Evolutionary conservation across 106 monocot genomes (phyloP).

Genomic region (Dioscorea alata): DNA sequence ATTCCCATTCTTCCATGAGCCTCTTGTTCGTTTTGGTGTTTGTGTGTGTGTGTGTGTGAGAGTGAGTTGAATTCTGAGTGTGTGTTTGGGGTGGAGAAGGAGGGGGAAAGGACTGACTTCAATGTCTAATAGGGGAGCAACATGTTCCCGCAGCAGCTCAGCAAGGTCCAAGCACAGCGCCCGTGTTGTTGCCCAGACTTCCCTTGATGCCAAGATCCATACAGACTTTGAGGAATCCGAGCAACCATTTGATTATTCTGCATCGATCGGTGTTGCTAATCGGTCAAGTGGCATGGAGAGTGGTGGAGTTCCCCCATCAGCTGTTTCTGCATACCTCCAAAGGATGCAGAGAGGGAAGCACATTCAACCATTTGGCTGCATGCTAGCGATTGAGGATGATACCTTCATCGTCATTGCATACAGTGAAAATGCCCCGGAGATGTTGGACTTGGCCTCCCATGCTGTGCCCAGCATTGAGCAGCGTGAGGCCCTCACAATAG

Average conservation of each 20-base stretch:
- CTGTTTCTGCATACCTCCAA: slow-evolving; percentile 62
- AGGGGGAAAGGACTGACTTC: slow-evolving; percentile 40
- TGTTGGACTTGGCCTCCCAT: slow-evolving; percentile 73
- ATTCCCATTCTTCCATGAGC: background rate
- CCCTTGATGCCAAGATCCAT: slow-evolving; percentile 66
- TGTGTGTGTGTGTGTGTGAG: background rate
- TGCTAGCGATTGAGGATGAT: slow-evolving; percentile 48
- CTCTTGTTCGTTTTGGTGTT: background rate
- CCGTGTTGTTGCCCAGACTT: slow-evolving; percentile 49
- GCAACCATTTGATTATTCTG: slow-evolving; percentile 47
- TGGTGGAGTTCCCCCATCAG: slow-evolving; percentile 21
- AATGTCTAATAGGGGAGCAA: slow-evolving; percentile 30
- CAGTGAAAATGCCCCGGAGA: slow-evolving; percentile 81
- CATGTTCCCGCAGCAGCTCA: slow-evolving; percentile 53
- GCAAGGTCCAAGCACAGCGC: slow-evolving; percentile 48
- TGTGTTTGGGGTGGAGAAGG: background rate
- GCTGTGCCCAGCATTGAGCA: slow-evolving; percentile 89
- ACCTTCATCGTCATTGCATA: slow-evolving; percentile 60
- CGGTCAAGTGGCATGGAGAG: slow-evolving; percentile 10
- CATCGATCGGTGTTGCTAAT: slow-evolving; percentile 26
- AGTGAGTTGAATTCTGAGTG: background rate
- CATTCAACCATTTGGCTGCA: slow-evolving; percentile 88
- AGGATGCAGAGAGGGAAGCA: slow-evolving; percentile 56
- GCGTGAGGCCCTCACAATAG: slow-evolving; percentile 46
- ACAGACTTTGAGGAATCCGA: slow-evolving; percentile 58